Evolutionary conservation across 2,329 filamentous ascomycete species (phyloP).

Genomic region (Fusarium bactridioides): DNA sequence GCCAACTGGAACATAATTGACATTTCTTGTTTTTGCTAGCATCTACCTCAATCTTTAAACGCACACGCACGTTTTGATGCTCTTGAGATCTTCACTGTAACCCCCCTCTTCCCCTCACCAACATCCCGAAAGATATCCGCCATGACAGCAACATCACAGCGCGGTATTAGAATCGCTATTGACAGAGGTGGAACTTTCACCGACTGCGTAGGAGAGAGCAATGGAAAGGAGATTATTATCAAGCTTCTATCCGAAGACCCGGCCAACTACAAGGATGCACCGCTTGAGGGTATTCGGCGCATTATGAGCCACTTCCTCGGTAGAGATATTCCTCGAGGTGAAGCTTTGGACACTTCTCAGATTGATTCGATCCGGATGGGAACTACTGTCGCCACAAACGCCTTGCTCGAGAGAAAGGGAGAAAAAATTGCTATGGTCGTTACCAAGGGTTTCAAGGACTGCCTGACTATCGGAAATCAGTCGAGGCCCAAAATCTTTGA

Average conservation of each 20-base stretch:
- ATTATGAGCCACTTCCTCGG: slow-evolving; percentile 81
- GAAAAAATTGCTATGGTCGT: slow-evolving; percentile 88
- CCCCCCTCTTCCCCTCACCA: slow-evolving; percentile 20
- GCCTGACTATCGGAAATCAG: slow-evolving; percentile 89
- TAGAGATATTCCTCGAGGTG: slow-evolving; percentile 79
- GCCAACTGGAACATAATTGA: background rate
- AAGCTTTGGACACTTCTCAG: slow-evolving; percentile 79
- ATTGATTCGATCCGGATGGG: slow-evolving; percentile 97
- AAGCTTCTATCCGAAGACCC: slow-evolving; percentile 92
- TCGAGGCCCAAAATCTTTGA: slow-evolving; percentile 91
- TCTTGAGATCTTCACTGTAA: background rate
- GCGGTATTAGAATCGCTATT: slow-evolving; percentile 79
- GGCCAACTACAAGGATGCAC: slow-evolving; percentile 88
- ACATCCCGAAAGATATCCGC: slow-evolving; percentile 4
- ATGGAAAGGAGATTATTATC: slow-evolving; percentile 81
- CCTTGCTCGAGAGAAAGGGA: slow-evolving; percentile 87
- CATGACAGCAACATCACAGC: slow-evolving; percentile 51
- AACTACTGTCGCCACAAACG: slow-evolving; percentile 93
- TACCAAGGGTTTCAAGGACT: slow-evolving; percentile 88
- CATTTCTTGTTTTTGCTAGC: background rate
- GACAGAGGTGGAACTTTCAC: slow-evolving; percentile 89
- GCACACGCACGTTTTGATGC: background rate
- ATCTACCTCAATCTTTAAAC: background rate
- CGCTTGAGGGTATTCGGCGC: slow-evolving; percentile 87
- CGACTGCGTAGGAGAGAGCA: slow-evolving; percentile 86